Evolutionary conservation across 1,284 basidiomycete species (phyloP).

Genomic region (Leucoagaricus sp.): DNA sequence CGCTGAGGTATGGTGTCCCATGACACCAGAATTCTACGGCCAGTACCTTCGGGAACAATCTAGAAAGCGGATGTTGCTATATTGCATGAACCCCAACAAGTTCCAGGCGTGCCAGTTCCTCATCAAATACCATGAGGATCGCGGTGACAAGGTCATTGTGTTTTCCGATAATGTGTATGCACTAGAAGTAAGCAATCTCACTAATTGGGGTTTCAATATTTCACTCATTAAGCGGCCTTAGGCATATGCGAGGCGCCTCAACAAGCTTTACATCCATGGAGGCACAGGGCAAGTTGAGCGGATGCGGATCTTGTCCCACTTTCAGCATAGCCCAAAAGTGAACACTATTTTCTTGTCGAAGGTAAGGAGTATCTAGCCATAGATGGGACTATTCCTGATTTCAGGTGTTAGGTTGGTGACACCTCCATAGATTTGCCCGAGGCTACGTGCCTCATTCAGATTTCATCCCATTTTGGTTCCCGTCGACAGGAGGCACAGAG

Average conservation of each 20-base stretch:
- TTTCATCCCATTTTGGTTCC: slow-evolving; percentile 99
- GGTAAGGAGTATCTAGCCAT: slow-evolving; percentile 41
- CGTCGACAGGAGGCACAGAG: slow-evolving; percentile 98
- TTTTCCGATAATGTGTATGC: slow-evolving; percentile 99
- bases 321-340: slow-evolving; percentile 94
- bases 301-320: slow-evolving; percentile 92
- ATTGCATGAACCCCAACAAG: slow-evolving; percentile 99
- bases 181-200: slow-evolving; percentile 71
- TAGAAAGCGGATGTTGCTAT: slow-evolving; percentile 93
- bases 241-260: slow-evolving; percentile 95
- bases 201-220: background rate
- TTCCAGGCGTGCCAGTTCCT: slow-evolving; percentile 99
- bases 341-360: slow-evolving; percentile 99
- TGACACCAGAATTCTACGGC: slow-evolving; percentile 99
- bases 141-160: slow-evolving; percentile 99
- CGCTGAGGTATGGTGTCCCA: slow-evolving; percentile 99
- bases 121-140: slow-evolving; percentile 97
- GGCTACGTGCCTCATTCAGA: slow-evolving; percentile 98
- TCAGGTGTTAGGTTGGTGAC: slow-evolving; percentile 96
- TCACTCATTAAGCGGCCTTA: slow-evolving; percentile 32
- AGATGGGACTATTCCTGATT: slow-evolving; percentile 5
- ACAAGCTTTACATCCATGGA: slow-evolving; percentile 96
- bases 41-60: slow-evolving; percentile 95
- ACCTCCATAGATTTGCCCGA: slow-evolving; percentile 99
- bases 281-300: slow-evolving; percentile 95